Conservation (phyloP, 805 yeast species). For the Pichia cephalocereana region DNA sequence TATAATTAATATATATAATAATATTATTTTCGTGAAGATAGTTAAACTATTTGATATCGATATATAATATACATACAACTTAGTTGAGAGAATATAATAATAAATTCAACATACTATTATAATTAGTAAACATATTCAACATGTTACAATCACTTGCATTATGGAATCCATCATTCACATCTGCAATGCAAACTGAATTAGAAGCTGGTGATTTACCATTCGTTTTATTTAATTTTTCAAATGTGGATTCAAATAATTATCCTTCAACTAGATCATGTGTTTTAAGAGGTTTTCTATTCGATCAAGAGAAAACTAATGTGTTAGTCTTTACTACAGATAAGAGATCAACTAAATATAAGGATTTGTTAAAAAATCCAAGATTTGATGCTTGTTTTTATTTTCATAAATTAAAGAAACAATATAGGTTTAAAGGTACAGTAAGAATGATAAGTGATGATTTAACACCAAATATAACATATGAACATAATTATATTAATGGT, state of each 20-base stretch:
- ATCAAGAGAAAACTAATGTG: conserved; percentile 57
- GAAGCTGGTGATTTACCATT: conserved; percentile 34
- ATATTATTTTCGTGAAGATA: too few species aligned
- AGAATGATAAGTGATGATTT: conserved; percentile 30
- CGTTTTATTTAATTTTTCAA: conserved; percentile 57
- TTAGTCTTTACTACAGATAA: conserved; percentile 64
- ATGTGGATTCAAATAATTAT: conserved; percentile 42
- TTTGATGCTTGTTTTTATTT: conserved; percentile 78
- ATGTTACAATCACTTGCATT: conserved; percentile 43
- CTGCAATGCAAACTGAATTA: conserved; percentile 41
- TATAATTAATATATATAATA: too few species aligned
- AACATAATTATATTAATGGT: neutral
- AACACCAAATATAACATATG: conserved; percentile 11
- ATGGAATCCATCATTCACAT: conserved; percentile 62
- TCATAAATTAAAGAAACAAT: conserved; percentile 52
- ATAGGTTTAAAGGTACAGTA: conserved; percentile 62
- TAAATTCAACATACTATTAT: too few species aligned
- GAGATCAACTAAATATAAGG: conserved; percentile 54
- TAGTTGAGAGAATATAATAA: too few species aligned
- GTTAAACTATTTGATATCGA: too few species aligned
- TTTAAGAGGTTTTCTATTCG: conserved; percentile 65
- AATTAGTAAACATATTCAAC: neutral
- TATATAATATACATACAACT: too few species aligned
- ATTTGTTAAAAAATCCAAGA: conserved; percentile 40
- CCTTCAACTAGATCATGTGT: conserved; percentile 69